Conservation (phyloP, 2,329 filamentous ascomycete species). For the Pseudopithomyces chartarum region DNA sequence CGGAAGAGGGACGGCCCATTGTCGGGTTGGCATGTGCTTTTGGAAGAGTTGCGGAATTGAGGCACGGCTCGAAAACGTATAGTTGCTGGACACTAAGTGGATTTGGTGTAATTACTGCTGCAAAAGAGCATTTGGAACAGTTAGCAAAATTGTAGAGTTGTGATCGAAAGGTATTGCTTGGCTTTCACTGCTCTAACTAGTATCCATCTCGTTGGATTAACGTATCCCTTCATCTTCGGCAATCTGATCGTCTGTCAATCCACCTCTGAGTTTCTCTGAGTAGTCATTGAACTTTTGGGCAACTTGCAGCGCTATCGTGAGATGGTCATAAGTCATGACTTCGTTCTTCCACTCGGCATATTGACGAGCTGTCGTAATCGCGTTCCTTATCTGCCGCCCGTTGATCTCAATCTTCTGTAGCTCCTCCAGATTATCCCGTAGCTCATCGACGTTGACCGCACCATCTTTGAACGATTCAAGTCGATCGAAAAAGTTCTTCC, state of each 20-base stretch:
- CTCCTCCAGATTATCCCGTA: conserved; percentile 12
- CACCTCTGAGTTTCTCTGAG: conserved; percentile 9
- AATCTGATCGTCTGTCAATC: conserved; percentile 14
- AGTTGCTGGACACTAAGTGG: neutral
- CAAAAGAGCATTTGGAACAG: neutral
- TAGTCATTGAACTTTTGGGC: conserved; percentile 17
- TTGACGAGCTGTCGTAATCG: conserved; percentile 22
- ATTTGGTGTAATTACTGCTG: neutral
- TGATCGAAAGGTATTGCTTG: neutral
- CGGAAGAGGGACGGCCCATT: conserved; percentile 10
- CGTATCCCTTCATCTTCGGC: conserved; percentile 9
- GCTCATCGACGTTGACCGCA: conserved; percentile 12
- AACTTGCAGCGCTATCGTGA: conserved; percentile 15
- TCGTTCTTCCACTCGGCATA: conserved; percentile 20
- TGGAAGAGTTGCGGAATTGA: neutral
- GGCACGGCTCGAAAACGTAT: neutral
- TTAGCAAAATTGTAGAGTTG: neutral
- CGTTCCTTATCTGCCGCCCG: conserved; percentile 55
- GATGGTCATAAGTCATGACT: conserved; percentile 11
- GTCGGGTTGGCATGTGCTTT: conserved; percentile 1
- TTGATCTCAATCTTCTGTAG: conserved; percentile 49
- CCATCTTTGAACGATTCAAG: conserved; percentile 13
- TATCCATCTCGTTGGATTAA: neutral
- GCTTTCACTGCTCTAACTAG: neutral
- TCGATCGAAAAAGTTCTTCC: conserved; percentile 32